Conservation (phyloP, 2,329 filamentous ascomycete genomes). For the Hymenoscyphus fructigenus region DNA sequence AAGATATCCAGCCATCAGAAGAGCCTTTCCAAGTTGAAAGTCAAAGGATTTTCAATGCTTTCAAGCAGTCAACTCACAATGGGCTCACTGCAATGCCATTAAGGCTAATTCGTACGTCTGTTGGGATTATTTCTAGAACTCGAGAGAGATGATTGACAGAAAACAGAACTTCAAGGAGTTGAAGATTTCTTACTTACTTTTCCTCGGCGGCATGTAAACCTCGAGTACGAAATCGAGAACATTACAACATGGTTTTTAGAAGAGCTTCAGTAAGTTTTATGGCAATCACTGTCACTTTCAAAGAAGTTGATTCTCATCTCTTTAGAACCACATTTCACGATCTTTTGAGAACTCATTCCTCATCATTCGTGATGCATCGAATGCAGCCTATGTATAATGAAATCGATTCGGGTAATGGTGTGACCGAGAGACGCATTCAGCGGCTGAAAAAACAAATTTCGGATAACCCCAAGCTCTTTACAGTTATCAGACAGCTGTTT, state of each 20-base stretch:
- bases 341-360: constrained; percentile 16
- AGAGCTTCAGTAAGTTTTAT: constrained; percentile 18
- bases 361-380: constrained; percentile 16
- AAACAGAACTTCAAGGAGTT: constrained; percentile 13
- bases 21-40: constrained; percentile 8
- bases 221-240: constrained; percentile 16
- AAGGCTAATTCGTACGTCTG: constrained; percentile 11
- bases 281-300: neutral
- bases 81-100: neutral
- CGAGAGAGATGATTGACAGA: constrained; percentile 6
- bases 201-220: constrained; percentile 10
- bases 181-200: constrained; percentile 17
- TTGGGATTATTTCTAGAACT: neutral
- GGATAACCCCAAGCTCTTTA: constrained; percentile 16
- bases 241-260: constrained; percentile 10
- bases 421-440: constrained; percentile 6
- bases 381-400: constrained; percentile 19
- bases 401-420: constrained; percentile 7
- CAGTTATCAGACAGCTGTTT: constrained; percentile 14
- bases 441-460: constrained; percentile 10
- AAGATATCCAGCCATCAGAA: constrained; percentile 14
- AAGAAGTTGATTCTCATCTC: neutral
- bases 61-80: constrained; percentile 1
- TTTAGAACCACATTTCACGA: constrained; percentile 17
- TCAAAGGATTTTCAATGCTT: constrained; percentile 8